phyloP scores from a whole-genome alignment of 345 rosid genomes.

The Populus deltoides region DNA sequence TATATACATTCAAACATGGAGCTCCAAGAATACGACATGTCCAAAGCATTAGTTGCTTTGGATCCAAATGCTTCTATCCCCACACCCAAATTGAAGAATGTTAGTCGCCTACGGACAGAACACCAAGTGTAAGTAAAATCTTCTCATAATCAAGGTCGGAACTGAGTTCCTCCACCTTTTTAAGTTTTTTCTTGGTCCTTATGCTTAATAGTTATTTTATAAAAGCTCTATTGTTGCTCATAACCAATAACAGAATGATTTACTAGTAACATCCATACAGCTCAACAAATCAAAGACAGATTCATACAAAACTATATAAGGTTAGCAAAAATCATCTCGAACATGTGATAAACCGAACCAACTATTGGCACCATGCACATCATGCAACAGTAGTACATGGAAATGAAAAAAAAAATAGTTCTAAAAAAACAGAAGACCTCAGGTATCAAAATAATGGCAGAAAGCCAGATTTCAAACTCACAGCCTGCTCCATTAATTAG shows the following conservation, averaged over 20 bases:
- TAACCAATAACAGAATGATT: not conserved
- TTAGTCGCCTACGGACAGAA: constrained; percentile 83
- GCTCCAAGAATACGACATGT: constrained; percentile 70
- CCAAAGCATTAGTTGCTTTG: constrained; percentile 86
- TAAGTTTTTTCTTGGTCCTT: not conserved
- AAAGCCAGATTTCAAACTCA: not conserved
- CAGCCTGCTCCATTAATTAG: not conserved
- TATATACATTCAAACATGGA: constrained; percentile 64
- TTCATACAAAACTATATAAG: not conserved
- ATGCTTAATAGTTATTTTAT: not conserved
- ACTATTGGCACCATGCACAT: not conserved
- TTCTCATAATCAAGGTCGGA: not conserved
- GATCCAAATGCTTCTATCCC: constrained; percentile 64
- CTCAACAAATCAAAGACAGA: constrained; percentile 1
- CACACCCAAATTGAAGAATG: constrained; percentile 67
- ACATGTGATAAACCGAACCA: not conserved
- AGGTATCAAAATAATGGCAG: not conserved
- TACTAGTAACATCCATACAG: not conserved
- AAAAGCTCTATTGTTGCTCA: not conserved
- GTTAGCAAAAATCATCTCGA: not conserved
- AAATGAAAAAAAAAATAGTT: not conserved
- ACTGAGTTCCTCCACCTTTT: not conserved
- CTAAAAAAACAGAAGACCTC: not conserved
- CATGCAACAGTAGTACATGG: not conserved
- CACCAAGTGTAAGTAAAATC: constrained; percentile 82